Base-by-base conservation (phyloP, 495 filamentous ascomycete species). In the Penicillium egyptiacum region DNA sequence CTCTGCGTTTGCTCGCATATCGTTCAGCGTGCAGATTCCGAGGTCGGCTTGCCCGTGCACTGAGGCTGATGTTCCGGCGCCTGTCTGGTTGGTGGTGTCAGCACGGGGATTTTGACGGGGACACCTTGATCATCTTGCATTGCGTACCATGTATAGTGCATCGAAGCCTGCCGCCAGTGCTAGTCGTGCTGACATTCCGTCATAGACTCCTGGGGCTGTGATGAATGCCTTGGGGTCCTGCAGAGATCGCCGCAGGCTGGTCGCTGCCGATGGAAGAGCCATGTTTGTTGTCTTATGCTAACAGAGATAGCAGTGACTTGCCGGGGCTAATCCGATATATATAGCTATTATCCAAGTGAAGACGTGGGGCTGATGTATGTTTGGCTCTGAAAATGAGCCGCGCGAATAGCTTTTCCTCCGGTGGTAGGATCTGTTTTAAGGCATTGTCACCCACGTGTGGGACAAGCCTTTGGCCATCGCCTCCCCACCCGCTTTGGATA, bases 41-140 rank as follows among this genome's bases (percentile, higher is more conserved):
- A 89, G 73, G 66, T 90, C 87, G 11, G 86, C 81, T 67, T 82
- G 78, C 35, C 87, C 87, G n/a, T 88, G 83, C 12, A 79, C 73
- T 8, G 85, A 88, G 60, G 81, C 82, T 23, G 81, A 76, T 17
- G 86, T 88, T 25, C 86, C 88, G 31, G 86, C 87, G 33, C 87
- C 87, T 12, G 86, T 89, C 75, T 78, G 30, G 23, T 28, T 50
- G 23, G n/a, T 39, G 14, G 25, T 56, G 51, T 63, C 50, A 57
- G 58, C 35, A 46, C 16, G 26, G 26, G 5, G n/a, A 1, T 20
- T 20, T 17, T 16, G 22, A 10, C 40, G 19, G 17, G 37, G n/a
- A 19, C n/a, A 7, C 7, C 44, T 44, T 14, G 30, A 0, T 23
- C 22, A 12, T 10, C 6, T 52, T 17, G 52, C 49, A 58, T 17